phyloP scores from a whole-genome alignment of 2,329 filamentous ascomycete genomes.

The Thelonectria discophora region DNA sequence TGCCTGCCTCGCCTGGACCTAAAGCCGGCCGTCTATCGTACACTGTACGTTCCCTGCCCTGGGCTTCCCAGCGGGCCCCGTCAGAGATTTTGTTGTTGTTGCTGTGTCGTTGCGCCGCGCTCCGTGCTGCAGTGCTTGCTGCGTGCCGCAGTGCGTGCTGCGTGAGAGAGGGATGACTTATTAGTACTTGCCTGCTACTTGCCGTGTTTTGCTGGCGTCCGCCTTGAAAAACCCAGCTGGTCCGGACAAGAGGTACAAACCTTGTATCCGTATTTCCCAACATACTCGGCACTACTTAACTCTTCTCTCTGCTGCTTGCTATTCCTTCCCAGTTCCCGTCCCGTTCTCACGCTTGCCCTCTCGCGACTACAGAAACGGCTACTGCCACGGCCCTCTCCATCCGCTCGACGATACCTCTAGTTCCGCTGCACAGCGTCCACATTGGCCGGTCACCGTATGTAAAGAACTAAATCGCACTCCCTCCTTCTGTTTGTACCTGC shows the following conservation, averaged over 20 bases:
- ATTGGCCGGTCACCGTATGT: constrained; percentile 30
- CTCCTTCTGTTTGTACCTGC: constrained; percentile 38
- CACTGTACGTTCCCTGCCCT: constrained; percentile 32
- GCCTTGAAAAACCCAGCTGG: too few species aligned
- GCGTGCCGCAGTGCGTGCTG: background rate
- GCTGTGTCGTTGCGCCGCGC: background rate
- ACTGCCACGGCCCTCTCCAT: constrained; percentile 26
- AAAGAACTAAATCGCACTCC: constrained; percentile 36
- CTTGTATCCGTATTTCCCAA: background rate
- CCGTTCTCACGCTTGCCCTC: constrained; percentile 24
- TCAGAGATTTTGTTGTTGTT: constrained; percentile 23
- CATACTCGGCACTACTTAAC: too few species aligned
- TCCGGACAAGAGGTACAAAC: constrained; percentile 14
- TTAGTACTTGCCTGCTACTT: constrained; percentile 34
- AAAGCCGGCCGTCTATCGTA: constrained; percentile 29
- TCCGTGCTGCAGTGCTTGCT: background rate
- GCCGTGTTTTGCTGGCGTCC: constrained; percentile 1
- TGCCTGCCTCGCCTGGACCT: constrained; percentile 21
- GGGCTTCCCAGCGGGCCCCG: constrained; percentile 24
- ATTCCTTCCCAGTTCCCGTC: constrained; percentile 7
- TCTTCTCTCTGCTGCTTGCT: background rate
- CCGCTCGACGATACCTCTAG: constrained; percentile 19
- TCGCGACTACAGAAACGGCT: constrained; percentile 24
- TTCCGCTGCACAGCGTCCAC: constrained; percentile 16
- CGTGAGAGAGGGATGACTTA: too few species aligned